These are phyloP conservation scores for Zygoascus biomembranicola DNA, from an alignment of 805 yeast species.

Conservation along the genomic window DNA sequence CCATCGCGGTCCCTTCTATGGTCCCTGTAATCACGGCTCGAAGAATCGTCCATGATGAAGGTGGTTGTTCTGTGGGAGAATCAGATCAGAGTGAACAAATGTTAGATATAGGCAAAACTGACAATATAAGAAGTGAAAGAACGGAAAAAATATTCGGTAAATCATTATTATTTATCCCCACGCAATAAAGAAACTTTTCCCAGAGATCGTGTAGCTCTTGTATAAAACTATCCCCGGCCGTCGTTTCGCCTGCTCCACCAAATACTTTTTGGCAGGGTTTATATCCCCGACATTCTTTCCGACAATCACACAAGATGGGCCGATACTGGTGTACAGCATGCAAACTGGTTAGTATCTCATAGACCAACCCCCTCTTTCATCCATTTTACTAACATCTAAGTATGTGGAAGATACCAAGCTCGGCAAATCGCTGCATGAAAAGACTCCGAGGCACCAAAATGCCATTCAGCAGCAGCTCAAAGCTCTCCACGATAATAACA, in stretches of 20 bases:
- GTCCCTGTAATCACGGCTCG: not conserved
- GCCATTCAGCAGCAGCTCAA: conserved; percentile 19
- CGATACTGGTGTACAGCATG: conserved; percentile 34
- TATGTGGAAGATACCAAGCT: conserved; percentile 33
- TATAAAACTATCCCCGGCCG: too few species aligned
- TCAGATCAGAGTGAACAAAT: too few species aligned
- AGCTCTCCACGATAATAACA: conserved; percentile 24
- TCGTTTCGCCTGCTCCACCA: too few species aligned
- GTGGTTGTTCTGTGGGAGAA: too few species aligned
- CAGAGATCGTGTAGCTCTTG: too few species aligned
- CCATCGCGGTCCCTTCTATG: not conserved
- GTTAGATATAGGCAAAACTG: too few species aligned
- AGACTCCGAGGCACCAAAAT: conserved; percentile 27
- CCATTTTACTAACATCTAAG: conserved; percentile 16
- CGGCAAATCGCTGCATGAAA: conserved; percentile 29
- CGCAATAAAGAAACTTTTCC: too few species aligned
- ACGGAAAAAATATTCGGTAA: too few species aligned
- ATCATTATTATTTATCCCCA: too few species aligned
- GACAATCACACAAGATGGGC: conserved; percentile 18
- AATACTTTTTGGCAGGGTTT: too few species aligned
- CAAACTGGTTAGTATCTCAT: conserved; percentile 22
- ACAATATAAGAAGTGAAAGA: too few species aligned
- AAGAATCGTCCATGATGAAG: not conserved
- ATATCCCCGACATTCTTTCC: too few species aligned
- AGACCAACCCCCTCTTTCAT: not conserved